Percentiles rank a stretch among this genome's conserved stretches.
Evolutionary conservation across 768 basidiomycete species (phyloP).

Genomic region (Termitomyces sp.): DNA sequence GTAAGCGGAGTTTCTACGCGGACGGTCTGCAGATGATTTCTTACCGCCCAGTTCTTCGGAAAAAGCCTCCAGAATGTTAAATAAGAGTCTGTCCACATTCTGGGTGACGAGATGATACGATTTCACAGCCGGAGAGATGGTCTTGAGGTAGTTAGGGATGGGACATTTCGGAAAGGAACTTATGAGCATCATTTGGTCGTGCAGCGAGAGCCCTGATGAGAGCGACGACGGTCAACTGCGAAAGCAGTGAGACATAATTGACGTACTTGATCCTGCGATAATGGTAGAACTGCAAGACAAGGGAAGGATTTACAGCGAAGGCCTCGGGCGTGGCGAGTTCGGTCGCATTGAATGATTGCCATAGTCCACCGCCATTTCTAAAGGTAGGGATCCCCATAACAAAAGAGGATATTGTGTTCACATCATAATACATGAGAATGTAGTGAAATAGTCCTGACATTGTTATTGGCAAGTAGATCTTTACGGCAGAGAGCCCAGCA

Average conservation of each 20-base stretch:
- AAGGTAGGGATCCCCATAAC: conserved; percentile 40
- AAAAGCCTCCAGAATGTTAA: neutral
- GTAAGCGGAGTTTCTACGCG: conserved; percentile 13
- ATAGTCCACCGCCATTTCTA: conserved; percentile 44
- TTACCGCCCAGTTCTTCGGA: neutral
- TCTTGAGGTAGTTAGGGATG: conserved; percentile 27
- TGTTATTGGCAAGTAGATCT: conserved; percentile 7
- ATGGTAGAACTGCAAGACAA: conserved; percentile 64
- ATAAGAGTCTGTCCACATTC: conserved; percentile 47
- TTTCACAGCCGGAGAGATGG: conserved; percentile 32
- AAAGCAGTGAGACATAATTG: neutral
- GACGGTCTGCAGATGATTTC: neutral
- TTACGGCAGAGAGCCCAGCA: conserved; percentile 19
- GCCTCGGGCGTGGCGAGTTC: conserved; percentile 48
- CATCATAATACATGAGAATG: neutral
- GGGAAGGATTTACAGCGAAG: conserved; percentile 40
- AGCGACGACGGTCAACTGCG: neutral
- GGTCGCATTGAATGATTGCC: conserved; percentile 44
- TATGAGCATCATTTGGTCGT: conserved; percentile 52
- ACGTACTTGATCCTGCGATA: conserved; percentile 47
- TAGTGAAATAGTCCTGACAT: neutral
- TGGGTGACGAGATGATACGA: conserved; percentile 51
- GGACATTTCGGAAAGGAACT: conserved; percentile 42
- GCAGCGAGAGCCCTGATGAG: conserved; percentile 38
- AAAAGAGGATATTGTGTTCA: neutral